Base-by-base conservation (phyloP, 768 basidiomycete species). In the Trametes meyenii region DNA sequence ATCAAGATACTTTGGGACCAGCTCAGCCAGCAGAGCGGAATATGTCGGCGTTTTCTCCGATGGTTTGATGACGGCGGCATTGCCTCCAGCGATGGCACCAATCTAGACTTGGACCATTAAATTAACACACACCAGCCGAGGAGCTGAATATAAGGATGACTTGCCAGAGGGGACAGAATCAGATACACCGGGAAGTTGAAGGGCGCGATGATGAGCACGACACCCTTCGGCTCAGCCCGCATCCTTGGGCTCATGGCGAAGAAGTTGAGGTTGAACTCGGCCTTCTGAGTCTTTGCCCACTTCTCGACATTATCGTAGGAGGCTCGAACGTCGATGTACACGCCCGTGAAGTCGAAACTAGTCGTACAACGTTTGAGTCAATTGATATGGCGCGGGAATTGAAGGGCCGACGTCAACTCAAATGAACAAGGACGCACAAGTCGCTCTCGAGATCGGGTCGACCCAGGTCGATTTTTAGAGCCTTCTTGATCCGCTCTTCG, bases 51-150 rank as follows among this genome's bases (percentile, higher is more conserved):
- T 76, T 2, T 83, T 74, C 68, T 95, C 94, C 1, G 93, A 89
- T 0, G 90, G 90, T 71, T 95, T 95, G 53, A 94, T 48, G 5
- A 88, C 74, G 3, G 83, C 84, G 0, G 88, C 78, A 66, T 87
- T 87, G 8, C 94, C 94, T 2, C 92, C 90, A 0, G 92, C 87
- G 43, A 96, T 82, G 1, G 93, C 93, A 8, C 87, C 87, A 3
- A 65, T 60, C 71, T 72, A 45, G 8, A n/a, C 2, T 10, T n/a
- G 4, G 19, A 38, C 29, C 8, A 33, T 2, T 19, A 12, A 38
- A 21, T 29, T 16, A 33, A 6, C 10, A 16, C 17, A n/a, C 17
- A 14, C 1, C 7, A 3, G 5, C 1, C 29, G 7, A 39, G 26
- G 12, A 7, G 29, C 12, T 23, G 7, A 2, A 16, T 13, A 3